These are phyloP conservation scores for Aspergillus novofumigatus DNA, from an alignment of 2,329 filamentous ascomycete genomes.

Conservation along the genomic window DNA sequence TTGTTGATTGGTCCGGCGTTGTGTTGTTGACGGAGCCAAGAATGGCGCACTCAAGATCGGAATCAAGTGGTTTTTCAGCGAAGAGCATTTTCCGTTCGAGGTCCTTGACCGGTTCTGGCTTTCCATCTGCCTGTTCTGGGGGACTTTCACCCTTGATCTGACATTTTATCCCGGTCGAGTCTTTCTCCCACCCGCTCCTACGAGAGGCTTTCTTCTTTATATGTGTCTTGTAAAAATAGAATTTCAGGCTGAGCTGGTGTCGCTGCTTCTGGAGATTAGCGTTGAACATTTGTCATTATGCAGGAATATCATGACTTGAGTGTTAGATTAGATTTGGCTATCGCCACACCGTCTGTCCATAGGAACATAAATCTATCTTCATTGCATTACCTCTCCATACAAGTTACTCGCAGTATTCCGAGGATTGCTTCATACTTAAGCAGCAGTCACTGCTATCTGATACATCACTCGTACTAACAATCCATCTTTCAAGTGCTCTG, in stretches of 20 bases:
- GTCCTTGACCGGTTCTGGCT: slow-evolving; percentile 13
- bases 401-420: too few species aligned
- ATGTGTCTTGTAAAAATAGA: slow-evolving; percentile 39
- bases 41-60: slow-evolving; percentile 30
- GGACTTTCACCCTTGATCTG: slow-evolving; percentile 6
- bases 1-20: slow-evolving; percentile 36
- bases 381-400: neutral
- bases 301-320: slow-evolving; percentile 31
- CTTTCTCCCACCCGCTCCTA: slow-evolving; percentile 3
- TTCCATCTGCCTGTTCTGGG: slow-evolving; percentile 3
- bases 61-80: slow-evolving; percentile 26
- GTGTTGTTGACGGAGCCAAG: slow-evolving; percentile 30
- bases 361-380: neutral
- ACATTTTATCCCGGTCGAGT: slow-evolving; percentile 13
- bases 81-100: slow-evolving; percentile 15
- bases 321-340: slow-evolving; percentile 12
- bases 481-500: neutral
- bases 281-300: slow-evolving; percentile 30
- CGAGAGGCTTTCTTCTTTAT: slow-evolving; percentile 2
- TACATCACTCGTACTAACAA: neutral
- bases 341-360: neutral
- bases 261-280: slow-evolving; percentile 33
- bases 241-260: slow-evolving; percentile 25
- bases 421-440: too few species aligned
- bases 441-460: neutral